Evolutionary conservation across 2,329 filamentous ascomycete species (phyloP).

Genomic region (Hypoxylon sp.): DNA sequence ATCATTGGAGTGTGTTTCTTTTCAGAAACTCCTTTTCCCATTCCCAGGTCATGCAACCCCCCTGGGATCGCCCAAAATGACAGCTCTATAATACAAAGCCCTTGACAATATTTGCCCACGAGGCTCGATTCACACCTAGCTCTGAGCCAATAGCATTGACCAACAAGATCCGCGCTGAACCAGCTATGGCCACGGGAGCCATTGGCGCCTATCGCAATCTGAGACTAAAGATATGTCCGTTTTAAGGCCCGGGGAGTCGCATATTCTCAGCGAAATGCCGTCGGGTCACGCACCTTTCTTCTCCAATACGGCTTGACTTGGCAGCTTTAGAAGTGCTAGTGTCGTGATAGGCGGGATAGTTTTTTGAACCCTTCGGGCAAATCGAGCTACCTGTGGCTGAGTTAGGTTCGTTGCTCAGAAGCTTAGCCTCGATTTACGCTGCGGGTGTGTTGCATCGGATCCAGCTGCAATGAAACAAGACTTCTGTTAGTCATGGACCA

Average conservation of each 20-base stretch:
- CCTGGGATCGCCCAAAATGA: slow-evolving; percentile 41
- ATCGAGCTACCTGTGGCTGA: slow-evolving; percentile 50
- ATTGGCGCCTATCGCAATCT: slow-evolving; percentile 44
- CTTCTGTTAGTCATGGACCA: slow-evolving; percentile 41
- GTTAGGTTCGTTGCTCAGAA: slow-evolving; percentile 48
- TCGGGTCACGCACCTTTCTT: slow-evolving; percentile 51
- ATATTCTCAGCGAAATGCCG: slow-evolving; percentile 29
- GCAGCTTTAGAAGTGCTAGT: slow-evolving; percentile 37
- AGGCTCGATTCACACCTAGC: slow-evolving; percentile 42
- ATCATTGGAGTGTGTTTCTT: slow-evolving; percentile 31
- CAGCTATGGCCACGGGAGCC: slow-evolving; percentile 37
- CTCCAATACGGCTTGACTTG: slow-evolving; percentile 44
- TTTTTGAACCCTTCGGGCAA: slow-evolving; percentile 49
- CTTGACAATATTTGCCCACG: slow-evolving; percentile 49
- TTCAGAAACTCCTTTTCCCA: slow-evolving; percentile 28
- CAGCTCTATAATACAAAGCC: slow-evolving; percentile 48
- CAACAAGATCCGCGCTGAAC: slow-evolving; percentile 37
- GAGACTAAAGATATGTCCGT: slow-evolving; percentile 34
- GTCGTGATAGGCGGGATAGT: slow-evolving; percentile 43
- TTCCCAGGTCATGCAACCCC: slow-evolving; percentile 47
- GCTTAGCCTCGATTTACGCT: slow-evolving; percentile 48
- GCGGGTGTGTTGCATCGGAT: slow-evolving; percentile 52
- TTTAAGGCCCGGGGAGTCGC: slow-evolving; percentile 28
- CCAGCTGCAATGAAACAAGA: slow-evolving; percentile 47
- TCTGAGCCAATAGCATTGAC: slow-evolving; percentile 38